Evolutionary conservation across 768 basidiomycete genomes (phyloP).

Genomic region (Mycena maculata): DNA sequence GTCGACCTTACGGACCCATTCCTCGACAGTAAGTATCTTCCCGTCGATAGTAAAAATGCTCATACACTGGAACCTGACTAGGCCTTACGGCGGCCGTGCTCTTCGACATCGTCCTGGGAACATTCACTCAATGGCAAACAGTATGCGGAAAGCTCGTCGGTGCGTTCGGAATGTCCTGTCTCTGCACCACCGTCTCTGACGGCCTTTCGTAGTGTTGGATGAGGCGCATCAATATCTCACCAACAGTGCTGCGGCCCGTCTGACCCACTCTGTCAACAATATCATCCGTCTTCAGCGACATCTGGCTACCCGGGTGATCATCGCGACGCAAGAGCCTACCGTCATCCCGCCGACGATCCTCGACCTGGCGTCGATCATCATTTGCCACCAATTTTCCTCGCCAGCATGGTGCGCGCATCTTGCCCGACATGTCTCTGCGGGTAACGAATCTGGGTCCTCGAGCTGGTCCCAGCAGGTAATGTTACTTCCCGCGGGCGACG

Average conservation of each 20-base stretch:
- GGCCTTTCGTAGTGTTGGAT: slow-evolving; percentile 51
- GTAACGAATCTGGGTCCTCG: slow-evolving; percentile 44
- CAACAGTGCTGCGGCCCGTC: slow-evolving; percentile 48
- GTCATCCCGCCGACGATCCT: slow-evolving; percentile 64
- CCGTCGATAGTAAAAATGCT: neutral
- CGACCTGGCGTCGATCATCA: slow-evolving; percentile 55
- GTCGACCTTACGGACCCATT: slow-evolving; percentile 66
- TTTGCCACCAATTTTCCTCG: slow-evolving; percentile 65
- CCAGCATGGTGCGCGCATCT: slow-evolving; percentile 67
- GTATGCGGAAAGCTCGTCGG: slow-evolving; percentile 33
- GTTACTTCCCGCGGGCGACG: slow-evolving; percentile 30
- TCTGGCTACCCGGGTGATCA: slow-evolving; percentile 61
- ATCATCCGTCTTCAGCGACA: slow-evolving; percentile 67
- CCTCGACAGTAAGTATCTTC: slow-evolving; percentile 52
- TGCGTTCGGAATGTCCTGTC: neutral
- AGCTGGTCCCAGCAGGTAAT: slow-evolving; percentile 31
- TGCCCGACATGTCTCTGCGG: slow-evolving; percentile 54
- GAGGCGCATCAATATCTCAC: slow-evolving; percentile 67
- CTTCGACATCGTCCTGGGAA: slow-evolving; percentile 57
- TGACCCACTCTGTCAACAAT: slow-evolving; percentile 58
- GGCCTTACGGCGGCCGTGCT: slow-evolving; percentile 39
- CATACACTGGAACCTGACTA: slow-evolving; percentile 2
- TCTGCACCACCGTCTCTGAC: neutral
- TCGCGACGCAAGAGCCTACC: slow-evolving; percentile 70
- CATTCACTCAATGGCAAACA: slow-evolving; percentile 33